phyloP scores from a whole-genome alignment of 345 rosid species.

The Aquilaria sinensis region DNA sequence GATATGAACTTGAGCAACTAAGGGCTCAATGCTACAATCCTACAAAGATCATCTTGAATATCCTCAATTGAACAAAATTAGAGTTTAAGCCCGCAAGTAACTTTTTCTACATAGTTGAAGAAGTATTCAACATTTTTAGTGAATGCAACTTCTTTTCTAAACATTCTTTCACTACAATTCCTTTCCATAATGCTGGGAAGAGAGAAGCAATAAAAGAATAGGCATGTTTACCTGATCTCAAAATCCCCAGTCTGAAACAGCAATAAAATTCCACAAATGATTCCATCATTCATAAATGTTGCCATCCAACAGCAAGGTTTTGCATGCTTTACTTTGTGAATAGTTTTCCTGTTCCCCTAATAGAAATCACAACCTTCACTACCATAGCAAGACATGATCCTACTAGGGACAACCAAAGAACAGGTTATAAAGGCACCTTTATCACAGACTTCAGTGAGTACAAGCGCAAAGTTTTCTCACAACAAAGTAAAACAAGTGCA shows the following conservation, averaged over 20 bases:
- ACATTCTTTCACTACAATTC: background rate
- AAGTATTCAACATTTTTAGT: no score
- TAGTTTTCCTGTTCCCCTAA: slow-evolving; percentile 29
- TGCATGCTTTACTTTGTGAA: slow-evolving; percentile 31
- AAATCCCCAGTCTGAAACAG: slow-evolving; percentile 42
- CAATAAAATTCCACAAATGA: slow-evolving; percentile 33
- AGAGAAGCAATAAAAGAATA: slow-evolving; percentile 1
- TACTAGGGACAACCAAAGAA: background rate
- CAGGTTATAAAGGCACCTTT: slow-evolving; percentile 28
- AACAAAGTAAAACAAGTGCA: slow-evolving; percentile 36
- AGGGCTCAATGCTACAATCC: no score
- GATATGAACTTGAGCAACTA: no score
- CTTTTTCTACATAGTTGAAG: no score
- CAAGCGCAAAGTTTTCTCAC: slow-evolving; percentile 27
- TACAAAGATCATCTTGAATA: no score
- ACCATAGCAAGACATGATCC: slow-evolving; percentile 8
- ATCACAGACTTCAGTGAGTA: slow-evolving; percentile 32
- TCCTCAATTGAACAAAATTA: no score
- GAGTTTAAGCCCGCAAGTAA: no score
- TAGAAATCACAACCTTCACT: slow-evolving; percentile 14
- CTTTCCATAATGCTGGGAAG: background rate
- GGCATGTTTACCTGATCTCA: slow-evolving; percentile 33
- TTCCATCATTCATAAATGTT: slow-evolving; percentile 32
- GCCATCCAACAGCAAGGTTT: slow-evolving; percentile 49
- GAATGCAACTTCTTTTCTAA: no score